Conservation (phyloP, 306 rosid genomes). For the Vachellia collinsii region DNA sequence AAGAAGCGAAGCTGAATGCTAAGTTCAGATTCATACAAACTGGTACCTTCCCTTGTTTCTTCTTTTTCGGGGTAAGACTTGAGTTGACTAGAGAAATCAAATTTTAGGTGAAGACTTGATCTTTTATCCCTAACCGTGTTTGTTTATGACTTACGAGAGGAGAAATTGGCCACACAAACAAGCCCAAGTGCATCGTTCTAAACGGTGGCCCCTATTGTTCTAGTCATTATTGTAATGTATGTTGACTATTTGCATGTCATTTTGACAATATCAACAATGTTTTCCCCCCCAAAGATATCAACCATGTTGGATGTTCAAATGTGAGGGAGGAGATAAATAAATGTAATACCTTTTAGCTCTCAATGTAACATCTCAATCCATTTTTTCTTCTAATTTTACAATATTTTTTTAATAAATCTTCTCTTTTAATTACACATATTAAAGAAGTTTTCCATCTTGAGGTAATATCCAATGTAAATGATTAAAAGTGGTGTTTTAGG, state of each 20-base stretch:
- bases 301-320: no score
- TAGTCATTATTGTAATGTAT: not conserved
- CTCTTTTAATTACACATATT: no score
- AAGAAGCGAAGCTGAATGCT: not conserved
- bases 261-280: not conserved
- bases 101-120: not conserved
- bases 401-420: no score
- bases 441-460: no score
- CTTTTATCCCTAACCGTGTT: no score
- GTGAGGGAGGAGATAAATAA: no score
- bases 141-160: not conserved
- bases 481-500: no score
- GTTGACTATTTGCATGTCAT: not conserved
- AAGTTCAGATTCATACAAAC: conserved; percentile 1
- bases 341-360: no score
- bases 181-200: not conserved
- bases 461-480: no score
- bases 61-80: conserved; percentile 25
- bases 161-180: not conserved
- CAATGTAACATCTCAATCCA: no score
- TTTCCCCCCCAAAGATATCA: no score
- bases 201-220: not conserved
- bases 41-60: not conserved
- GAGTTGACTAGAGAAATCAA: conserved; percentile 32
- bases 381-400: no score